phyloP scores from a whole-genome alignment of 495 filamentous ascomycete genomes.

The Xylaria intraflava region DNA sequence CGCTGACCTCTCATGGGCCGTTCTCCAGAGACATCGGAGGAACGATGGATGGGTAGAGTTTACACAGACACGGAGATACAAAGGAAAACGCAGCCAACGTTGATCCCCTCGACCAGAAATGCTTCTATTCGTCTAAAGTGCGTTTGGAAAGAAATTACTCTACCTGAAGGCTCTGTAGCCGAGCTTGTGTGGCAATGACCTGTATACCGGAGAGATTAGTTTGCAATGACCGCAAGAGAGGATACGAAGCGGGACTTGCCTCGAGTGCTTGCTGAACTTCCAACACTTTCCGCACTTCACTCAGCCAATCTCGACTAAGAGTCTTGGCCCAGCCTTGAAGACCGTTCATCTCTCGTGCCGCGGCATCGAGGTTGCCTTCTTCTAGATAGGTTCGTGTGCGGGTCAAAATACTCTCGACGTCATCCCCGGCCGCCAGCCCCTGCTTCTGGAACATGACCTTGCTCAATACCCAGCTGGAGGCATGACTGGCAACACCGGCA shows the following conservation, averaged over 20 bases:
- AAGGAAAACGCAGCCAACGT: background rate
- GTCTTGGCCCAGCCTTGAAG: constrained; percentile 91
- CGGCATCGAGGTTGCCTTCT: constrained; percentile 84
- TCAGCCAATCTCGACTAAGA: constrained; percentile 85
- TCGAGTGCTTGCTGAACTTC: constrained; percentile 95
- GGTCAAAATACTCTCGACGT: constrained; percentile 89
- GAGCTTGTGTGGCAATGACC: constrained; percentile 56
- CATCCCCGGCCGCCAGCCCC: constrained; percentile 75
- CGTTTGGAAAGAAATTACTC: constrained; percentile 29
- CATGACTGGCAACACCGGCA: constrained; percentile 89
- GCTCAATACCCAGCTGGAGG: constrained; percentile 77
- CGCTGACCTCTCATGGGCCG: background rate
- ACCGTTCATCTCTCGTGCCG: constrained; percentile 90
- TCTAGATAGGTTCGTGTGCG: constrained; percentile 83
- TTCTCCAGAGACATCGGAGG: background rate
- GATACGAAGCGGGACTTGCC: constrained; percentile 47
- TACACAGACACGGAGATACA: constrained; percentile 7
- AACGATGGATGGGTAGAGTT: constrained; percentile 1
- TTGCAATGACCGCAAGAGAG: background rate
- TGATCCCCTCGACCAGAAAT: background rate
- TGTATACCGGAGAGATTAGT: constrained; percentile 17
- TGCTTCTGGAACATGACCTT: constrained; percentile 92
- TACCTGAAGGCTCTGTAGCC: constrained; percentile 53
- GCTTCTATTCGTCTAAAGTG: constrained; percentile 11
- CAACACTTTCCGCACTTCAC: constrained; percentile 77